phyloP scores from a whole-genome alignment of 768 basidiomycete genomes.

The Suillus ampliporus region DNA sequence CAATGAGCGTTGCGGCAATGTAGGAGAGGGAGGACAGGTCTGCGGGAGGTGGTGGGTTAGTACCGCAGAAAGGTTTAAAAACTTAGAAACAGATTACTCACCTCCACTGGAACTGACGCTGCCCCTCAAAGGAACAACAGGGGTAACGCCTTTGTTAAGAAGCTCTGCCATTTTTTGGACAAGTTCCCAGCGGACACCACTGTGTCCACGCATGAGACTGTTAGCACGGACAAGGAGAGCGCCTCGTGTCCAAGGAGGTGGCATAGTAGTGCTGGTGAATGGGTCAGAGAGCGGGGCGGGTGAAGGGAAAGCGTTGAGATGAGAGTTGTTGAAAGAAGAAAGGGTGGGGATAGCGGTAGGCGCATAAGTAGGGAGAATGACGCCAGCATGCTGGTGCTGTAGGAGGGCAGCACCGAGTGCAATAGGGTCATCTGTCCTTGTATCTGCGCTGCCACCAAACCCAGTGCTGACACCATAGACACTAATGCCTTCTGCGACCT shows the following conservation, averaged over 20 bases:
- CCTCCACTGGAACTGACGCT: constrained; percentile 87
- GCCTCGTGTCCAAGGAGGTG: constrained; percentile 86
- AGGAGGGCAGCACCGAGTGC: constrained; percentile 82
- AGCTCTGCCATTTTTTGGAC: constrained; percentile 80
- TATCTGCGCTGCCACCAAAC: constrained; percentile 90
- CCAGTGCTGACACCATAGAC: constrained; percentile 87
- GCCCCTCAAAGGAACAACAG: constrained; percentile 82
- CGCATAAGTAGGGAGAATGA: constrained; percentile 61
- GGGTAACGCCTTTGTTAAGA: constrained; percentile 73
- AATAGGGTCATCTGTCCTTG: constrained; percentile 75
- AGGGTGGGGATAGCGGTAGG: constrained; percentile 10
- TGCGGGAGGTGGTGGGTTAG: constrained; percentile 29
- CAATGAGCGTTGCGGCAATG: constrained; percentile 80
- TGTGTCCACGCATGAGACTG: constrained; percentile 87
- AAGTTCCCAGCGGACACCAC: constrained; percentile 82
- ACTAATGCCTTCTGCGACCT: constrained; percentile 68
- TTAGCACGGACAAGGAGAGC: constrained; percentile 90
- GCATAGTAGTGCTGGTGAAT: constrained; percentile 72
- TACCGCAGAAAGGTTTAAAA: constrained; percentile 15
- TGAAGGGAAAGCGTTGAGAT: background rate
- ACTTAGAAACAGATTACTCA: constrained; percentile 33
- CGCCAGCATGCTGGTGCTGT: constrained; percentile 81
- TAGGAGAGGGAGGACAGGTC: constrained; percentile 85
- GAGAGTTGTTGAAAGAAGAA: background rate
- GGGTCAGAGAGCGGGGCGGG: constrained; percentile 75